A percentile compares a stretch with the other conserved stretches of the same genome.
phyloP scores from a whole-genome alignment of 768 basidiomycete genomes.

The Pisolithus marmoratus region DNA sequence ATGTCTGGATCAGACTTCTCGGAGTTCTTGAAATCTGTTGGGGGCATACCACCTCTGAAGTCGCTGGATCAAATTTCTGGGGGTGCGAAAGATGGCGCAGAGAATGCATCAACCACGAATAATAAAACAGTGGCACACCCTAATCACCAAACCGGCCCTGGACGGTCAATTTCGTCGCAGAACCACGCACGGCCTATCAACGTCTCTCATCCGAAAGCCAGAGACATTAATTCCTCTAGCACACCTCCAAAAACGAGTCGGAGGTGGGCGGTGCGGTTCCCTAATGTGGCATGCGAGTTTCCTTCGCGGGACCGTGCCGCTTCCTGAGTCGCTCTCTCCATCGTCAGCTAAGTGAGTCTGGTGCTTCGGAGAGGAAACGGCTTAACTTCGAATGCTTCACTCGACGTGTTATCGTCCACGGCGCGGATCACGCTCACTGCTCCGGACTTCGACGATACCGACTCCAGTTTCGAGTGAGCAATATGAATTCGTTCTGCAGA shows the following conservation, averaged over 20 bases:
- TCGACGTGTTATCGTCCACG: slow-evolving; percentile 12
- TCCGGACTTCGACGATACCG: slow-evolving; percentile 28
- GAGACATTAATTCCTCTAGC: neutral
- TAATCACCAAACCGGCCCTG: too few relatives aligned
- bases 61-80: slow-evolving; percentile 44
- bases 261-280: slow-evolving; percentile 11
- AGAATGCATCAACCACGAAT: neutral
- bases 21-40: slow-evolving; percentile 58
- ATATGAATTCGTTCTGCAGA: slow-evolving; percentile 40
- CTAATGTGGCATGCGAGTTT: slow-evolving; percentile 9
- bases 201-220: neutral
- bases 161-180: too few relatives aligned
- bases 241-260: neutral
- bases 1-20: slow-evolving; percentile 80
- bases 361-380: slow-evolving; percentile 13
- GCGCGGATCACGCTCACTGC: slow-evolving; percentile 43
- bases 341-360: slow-evolving; percentile 6
- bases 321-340: slow-evolving; percentile 27
- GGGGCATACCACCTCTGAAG: slow-evolving; percentile 42
- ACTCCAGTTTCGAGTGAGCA: slow-evolving; percentile 28
- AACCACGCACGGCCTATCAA: neutral
- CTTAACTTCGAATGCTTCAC: slow-evolving; percentile 21
- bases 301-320: slow-evolving; percentile 21
- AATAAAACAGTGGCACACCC: neutral
- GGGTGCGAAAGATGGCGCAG: slow-evolving; percentile 25